Base-by-base conservation (phyloP, 169 alveolate species). In the Babesia ovata region DNA sequence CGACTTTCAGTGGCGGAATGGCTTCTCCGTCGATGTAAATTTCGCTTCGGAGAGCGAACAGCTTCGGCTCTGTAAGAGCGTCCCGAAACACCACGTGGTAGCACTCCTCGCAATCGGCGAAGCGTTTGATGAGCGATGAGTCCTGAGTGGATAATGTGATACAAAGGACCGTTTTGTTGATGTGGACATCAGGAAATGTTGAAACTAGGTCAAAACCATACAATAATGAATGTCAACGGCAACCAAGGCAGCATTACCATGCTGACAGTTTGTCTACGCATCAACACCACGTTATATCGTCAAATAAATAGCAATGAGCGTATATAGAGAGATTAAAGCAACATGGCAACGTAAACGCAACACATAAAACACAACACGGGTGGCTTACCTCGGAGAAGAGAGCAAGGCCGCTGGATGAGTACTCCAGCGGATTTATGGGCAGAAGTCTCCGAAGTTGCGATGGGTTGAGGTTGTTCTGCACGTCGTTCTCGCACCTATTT, bases 351-450 rank as follows among this genome's bases (percentile, higher is more conserved):
- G 10, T 2, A 4, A 2, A 6, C 39, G 2, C 39, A 33, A 6
- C 10, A 4, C 39, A 33, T 6, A 6, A 4, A 33, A 4, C 39
- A 33, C 50, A 17, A 8, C 50, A 45, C 21, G 0, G 2, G 1
- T 16, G 17, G 48, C 73, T 0, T 49, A 63, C 88, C 88, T 81
- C 83, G 4, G 88, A 81, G 42, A 39, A 81, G 19, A 81, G 33
- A 39, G 70, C 50, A 0, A 81, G 58, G 4, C 88, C 88, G 28
- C 88, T 81, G 36, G 83, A 52, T 14, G 39, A 17, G 49, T 21
- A 62, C 44, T 83, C 84, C 44, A 83, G 54, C 21, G 85, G 90
- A n/a, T 54, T 74, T 28, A 83, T 39, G 29, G 86, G 75, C 26
- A 74, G 12, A 39, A 83, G 57, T 17, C 67, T 12, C 14, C 66